A percentile compares a stretch with the other conserved stretches of the same genome.
phyloP scores from a whole-genome alignment of 2,329 filamentous ascomycete species.

The Trichoderma lentiforme region DNA sequence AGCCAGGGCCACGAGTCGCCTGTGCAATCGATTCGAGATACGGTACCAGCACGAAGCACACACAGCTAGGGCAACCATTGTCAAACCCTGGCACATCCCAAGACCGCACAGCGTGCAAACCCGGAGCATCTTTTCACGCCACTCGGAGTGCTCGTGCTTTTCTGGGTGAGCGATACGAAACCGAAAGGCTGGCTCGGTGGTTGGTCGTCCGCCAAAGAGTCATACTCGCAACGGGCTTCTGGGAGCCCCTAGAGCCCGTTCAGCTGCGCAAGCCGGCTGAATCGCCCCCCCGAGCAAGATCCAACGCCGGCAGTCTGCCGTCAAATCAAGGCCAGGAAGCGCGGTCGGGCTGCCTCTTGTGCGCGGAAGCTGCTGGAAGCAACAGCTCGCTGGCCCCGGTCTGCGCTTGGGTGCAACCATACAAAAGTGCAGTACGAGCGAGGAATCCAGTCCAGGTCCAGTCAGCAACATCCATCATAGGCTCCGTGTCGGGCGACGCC shows the following conservation, averaged over 20 bases:
- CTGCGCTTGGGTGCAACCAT: neutral
- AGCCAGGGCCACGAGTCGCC: conserved; percentile 19
- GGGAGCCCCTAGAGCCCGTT: neutral
- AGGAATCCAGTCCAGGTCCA: neutral
- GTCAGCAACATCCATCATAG: neutral
- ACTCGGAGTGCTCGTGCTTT: neutral
- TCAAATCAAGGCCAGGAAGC: conserved; percentile 8
- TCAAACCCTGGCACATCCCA: neutral
- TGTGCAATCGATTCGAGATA: neutral
- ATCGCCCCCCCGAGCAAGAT: neutral
- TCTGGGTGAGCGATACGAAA: conserved; percentile 3
- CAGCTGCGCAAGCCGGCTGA: conserved; percentile 15
- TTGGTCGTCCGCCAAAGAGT: conserved; percentile 10
- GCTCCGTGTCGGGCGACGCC: conserved; percentile 12
- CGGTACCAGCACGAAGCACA: neutral
- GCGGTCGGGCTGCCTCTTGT: conserved; percentile 17
- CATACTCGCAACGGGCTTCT: neutral
- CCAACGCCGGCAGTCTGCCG: neutral
- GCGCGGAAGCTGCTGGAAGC: conserved; percentile 9
- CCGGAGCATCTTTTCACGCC: neutral
- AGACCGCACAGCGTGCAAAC: neutral
- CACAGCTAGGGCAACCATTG: neutral
- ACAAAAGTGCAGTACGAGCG: neutral
- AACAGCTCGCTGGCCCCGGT: neutral
- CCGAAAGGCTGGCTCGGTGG: conserved; percentile 7